Conservation (phyloP, 2,329 filamentous ascomycete genomes). For the Verticillium nubilum region DNA sequence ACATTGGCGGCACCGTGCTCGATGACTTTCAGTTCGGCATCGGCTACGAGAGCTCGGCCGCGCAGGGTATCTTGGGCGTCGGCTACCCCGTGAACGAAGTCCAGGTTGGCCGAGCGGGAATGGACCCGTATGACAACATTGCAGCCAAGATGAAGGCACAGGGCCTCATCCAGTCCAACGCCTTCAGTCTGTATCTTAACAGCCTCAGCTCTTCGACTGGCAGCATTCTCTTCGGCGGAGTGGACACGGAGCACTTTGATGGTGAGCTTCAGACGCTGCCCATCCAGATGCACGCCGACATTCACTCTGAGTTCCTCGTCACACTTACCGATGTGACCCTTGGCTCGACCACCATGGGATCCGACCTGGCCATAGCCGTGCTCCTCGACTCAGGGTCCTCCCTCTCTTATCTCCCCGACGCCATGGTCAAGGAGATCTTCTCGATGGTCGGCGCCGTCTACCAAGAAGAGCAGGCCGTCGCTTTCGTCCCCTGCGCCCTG, state of each 20-base stretch:
- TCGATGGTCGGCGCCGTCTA: constrained; percentile 47
- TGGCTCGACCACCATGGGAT: constrained; percentile 26
- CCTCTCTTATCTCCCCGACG: constrained; percentile 60
- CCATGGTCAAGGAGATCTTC: constrained; percentile 49
- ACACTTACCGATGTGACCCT: constrained; percentile 54
- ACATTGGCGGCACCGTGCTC: constrained; percentile 44
- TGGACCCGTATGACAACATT: constrained; percentile 60
- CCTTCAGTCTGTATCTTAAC: constrained; percentile 73
- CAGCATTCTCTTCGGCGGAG: constrained; percentile 68
- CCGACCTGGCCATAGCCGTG: constrained; percentile 47
- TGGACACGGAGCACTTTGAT: constrained; percentile 60
- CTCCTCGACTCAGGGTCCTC: constrained; percentile 64
- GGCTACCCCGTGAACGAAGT: constrained; percentile 79
- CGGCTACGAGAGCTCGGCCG: constrained; percentile 55
- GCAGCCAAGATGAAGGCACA: constrained; percentile 58
- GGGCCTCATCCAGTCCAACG: constrained; percentile 57
- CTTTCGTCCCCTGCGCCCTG: constrained; percentile 57
- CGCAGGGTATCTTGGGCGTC: constrained; percentile 77
- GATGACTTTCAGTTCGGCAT: constrained; percentile 64
- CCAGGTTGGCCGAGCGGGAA: constrained; percentile 52
- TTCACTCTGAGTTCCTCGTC: constrained; percentile 54
- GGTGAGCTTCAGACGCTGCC: constrained; percentile 63
- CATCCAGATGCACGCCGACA: not conserved
- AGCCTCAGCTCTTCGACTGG: constrained; percentile 60
- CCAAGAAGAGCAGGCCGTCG: constrained; percentile 43